A percentile compares a stretch with the other conserved stretches of the same genome.
Evolutionary conservation across 73 alveolate genomes (phyloP).

Genomic region (Stentor roeselii): DNA sequence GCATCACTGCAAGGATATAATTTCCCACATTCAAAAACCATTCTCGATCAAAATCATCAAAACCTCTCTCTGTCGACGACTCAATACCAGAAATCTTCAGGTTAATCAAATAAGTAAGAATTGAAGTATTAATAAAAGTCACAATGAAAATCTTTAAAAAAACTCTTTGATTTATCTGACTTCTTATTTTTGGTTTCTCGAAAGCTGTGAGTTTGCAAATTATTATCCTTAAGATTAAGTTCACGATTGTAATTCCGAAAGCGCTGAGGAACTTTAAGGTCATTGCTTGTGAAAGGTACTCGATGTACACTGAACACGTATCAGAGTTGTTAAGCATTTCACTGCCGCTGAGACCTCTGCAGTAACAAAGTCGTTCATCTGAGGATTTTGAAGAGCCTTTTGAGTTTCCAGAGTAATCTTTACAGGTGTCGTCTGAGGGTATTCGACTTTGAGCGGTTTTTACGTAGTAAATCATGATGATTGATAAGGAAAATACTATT

Average conservation of each 20-base stretch:
- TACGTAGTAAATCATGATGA: not conserved
- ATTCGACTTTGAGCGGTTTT: not conserved
- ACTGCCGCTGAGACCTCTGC: not conserved
- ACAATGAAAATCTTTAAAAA: not conserved
- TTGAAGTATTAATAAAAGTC: slow-evolving; percentile 5
- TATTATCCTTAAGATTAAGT: slow-evolving; percentile 30
- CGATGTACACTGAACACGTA: not conserved
- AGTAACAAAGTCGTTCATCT: not conserved
- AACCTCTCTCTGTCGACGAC: not conserved
- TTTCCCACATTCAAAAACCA: slow-evolving; percentile 18
- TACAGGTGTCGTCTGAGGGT: not conserved
- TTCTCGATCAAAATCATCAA: not conserved
- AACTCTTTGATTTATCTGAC: slow-evolving; percentile 32
- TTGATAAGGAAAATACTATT: too few relatives aligned
- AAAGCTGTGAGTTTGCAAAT: slow-evolving; percentile 37
- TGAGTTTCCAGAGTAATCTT: not conserved
- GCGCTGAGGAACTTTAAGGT: not conserved
- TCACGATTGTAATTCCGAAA: not conserved
- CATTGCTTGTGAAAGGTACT: not conserved
- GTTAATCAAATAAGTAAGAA: not conserved
- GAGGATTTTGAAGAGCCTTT: not conserved
- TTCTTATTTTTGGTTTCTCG: slow-evolving; percentile 35
- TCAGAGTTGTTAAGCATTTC: not conserved
- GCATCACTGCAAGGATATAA: not conserved
- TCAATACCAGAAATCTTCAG: not conserved